Evolutionary conservation across 2,329 filamentous ascomycete species (phyloP), one percentile per base, ranked within the genome.

Genomic region (Corinectria fuckeliana): DNA sequence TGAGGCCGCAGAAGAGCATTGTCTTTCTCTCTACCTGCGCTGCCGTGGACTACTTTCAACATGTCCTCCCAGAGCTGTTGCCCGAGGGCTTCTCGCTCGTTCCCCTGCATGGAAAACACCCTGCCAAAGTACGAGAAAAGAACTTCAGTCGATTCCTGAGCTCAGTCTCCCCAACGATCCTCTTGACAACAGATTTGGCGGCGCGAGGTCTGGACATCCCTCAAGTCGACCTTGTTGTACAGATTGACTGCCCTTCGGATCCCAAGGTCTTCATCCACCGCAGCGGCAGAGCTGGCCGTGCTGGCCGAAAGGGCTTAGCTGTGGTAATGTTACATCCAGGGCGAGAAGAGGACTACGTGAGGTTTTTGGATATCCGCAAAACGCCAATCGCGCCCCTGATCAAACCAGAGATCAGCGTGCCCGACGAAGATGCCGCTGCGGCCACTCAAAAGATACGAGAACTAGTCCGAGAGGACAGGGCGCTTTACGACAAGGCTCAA

Each of bases 231-330:
- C 83, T 97, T 2, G 93, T 97, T 4, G 85, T 97, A 1, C 94
- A 97, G 73, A 82, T 97, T 41, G 93, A 97, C 72, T 91, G 69
- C 77, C 92, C 71, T 1, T 92, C 90, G 38, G 93, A 97, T 69
- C 92, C 93, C 0, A 98, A 98, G 74, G 93, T 91, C 10, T 98
- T 98, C 71, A 92, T 99, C 60, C 95, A 99, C 76, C 89, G 95
- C 5, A 91, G 95, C 25, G 95, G 95, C 1, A 85, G 95, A 64
- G 92, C 95, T 1, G 95, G 95, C 0, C 85, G 95, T 20, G 97
- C 97, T 72, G 93, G 93, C 0, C 85, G 94, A 62, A 88, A 89
- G 61, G 95, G 95, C 0, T 78, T 97, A 18, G 92, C 93, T 13
- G 86, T 98, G 1, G 88, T 96, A 1, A 89, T 99, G 74, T 82